These are phyloP conservation scores for Alternaria conjuncta DNA, from an alignment of 2,329 filamentous ascomycete genomes.

Conservation along the genomic window DNA sequence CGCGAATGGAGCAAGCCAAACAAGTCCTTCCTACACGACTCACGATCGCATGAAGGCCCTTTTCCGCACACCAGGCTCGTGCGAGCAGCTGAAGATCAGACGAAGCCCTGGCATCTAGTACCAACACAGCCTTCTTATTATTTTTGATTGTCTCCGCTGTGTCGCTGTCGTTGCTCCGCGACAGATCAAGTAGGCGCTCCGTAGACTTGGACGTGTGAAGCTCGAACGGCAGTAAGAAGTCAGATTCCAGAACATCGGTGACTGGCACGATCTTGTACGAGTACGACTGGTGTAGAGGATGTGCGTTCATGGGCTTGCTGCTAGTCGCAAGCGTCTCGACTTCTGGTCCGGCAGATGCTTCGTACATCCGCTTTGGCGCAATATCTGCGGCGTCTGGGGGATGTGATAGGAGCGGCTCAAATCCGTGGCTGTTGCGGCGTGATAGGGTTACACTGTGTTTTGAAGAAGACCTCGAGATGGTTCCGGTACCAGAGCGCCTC, in stretches of 20 bases:
- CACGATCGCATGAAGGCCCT: constrained; percentile 75
- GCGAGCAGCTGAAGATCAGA: constrained; percentile 73
- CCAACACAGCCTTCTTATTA: constrained; percentile 43
- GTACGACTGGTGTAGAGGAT: constrained; percentile 52
- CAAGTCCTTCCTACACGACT: constrained; percentile 72
- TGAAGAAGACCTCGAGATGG: constrained; percentile 41
- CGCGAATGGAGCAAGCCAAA: constrained; percentile 74
- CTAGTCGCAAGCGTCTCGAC: constrained; percentile 6
- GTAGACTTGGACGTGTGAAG: constrained; percentile 22
- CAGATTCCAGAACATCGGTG: constrained; percentile 35
- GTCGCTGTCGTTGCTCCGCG: constrained; percentile 15
- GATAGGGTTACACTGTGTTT: constrained; percentile 38
- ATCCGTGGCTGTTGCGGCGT: constrained; percentile 44
- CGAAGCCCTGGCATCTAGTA: constrained; percentile 62
- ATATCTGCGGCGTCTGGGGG: constrained; percentile 38
- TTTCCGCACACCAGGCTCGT: constrained; percentile 74
- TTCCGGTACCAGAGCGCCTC: constrained; percentile 30
- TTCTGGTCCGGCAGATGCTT: constrained; percentile 20
- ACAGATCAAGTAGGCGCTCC: constrained; percentile 20
- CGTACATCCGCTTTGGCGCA: constrained; percentile 35
- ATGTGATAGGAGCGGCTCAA: constrained; percentile 43
- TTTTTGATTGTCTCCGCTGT: constrained; percentile 13
- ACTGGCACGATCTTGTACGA: constrained; percentile 46
- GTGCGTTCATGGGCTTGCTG: constrained; percentile 37
- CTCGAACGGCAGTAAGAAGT: constrained; percentile 36